These are phyloP conservation scores for Exsudoporus frostii DNA, from an alignment of 768 basidiomycete species.

Conservation along the genomic window DNA sequence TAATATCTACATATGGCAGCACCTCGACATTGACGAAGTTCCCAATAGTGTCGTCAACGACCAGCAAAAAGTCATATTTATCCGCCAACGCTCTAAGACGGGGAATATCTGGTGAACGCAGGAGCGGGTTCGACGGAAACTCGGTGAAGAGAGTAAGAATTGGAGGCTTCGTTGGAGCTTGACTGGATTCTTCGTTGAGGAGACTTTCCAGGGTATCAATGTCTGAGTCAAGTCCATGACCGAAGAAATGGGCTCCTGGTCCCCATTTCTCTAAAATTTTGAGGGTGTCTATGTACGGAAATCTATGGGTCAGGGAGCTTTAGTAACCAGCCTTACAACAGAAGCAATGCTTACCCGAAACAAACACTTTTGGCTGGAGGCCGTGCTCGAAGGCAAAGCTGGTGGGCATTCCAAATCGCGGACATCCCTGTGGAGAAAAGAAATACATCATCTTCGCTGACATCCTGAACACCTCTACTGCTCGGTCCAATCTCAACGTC, in stretches of 20 bases:
- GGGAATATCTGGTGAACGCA: conserved; percentile 78
- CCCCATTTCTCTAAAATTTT: conserved; percentile 97
- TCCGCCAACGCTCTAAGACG: conserved; percentile 78
- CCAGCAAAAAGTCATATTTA: conserved; percentile 80
- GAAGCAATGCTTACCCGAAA: conserved; percentile 68
- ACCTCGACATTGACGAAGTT: conserved; percentile 94
- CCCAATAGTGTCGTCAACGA: conserved; percentile 93
- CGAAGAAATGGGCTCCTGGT: conserved; percentile 87
- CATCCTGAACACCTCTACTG: conserved; percentile 60
- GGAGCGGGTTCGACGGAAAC: conserved; percentile 92
- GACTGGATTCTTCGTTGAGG: conserved; percentile 44
- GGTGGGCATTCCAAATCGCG: conserved; percentile 91
- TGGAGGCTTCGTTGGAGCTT: conserved; percentile 47
- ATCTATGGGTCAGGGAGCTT: conserved; percentile 44
- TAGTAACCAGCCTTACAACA: background rate
- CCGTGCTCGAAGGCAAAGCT: conserved; percentile 51
- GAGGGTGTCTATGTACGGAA: conserved; percentile 93
- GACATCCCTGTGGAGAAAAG: conserved; percentile 88
- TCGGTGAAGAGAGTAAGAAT: conserved; percentile 85
- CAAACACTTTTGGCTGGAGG: conserved; percentile 80
- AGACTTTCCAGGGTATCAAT: conserved; percentile 68
- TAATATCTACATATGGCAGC: conserved; percentile 80
- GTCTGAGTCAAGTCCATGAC: conserved; percentile 72
- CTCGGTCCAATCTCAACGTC: conserved; percentile 57
- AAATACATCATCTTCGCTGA: conserved; percentile 86